Evolutionary conservation across 1,284 basidiomycete genomes (phyloP), one percentile per base, ranked within the genome.

Genomic region (Heimioporus retisporus): DNA sequence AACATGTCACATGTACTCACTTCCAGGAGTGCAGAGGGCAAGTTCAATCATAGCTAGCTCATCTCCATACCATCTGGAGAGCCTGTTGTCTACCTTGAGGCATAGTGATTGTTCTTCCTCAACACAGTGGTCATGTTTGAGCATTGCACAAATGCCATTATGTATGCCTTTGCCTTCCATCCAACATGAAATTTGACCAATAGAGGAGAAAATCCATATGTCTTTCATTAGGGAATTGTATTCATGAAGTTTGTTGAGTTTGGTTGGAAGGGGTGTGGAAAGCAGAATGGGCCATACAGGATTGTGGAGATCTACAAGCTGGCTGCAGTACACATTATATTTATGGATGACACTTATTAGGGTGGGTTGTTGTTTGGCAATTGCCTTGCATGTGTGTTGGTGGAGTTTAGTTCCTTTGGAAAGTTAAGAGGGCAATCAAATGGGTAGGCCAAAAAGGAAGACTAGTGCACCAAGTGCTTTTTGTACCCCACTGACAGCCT

Each of bases 191-290:
- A 67, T 44, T 5, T 61, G 40, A 1, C 59, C 69, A 2, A 61
- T 19, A 1, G 73, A 56, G 0, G 66, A 73, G 0, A 71, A 69
- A 21, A 82, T 77, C 83, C 83, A 85, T 0, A 84, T 74, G 65
- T 84, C 82, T 61, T 82, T 73, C 72, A 82, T 77, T 0, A 84
- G 69, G 3, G 58, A 64, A 0, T 78, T 61, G 46, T 76, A 58
- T 16, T 80, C 74, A 2, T 76, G 73, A 8, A 84, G 71, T 21
- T 61, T 53, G 2, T 5, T 15, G 8, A 61, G 53, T 46, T 61
- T 61, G 6, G 53, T 61, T 7, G 53, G 43, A 18, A 61, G 43
- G 6, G 60, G 53, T 5, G 21, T 44, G 2, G 53, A 42, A 35
- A 61, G 40, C 2, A 43, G 60, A 13, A 61, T 61, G 1, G 21